Base-by-base conservation (phyloP, 116 monocot species). In the Zostera marina region DNA sequence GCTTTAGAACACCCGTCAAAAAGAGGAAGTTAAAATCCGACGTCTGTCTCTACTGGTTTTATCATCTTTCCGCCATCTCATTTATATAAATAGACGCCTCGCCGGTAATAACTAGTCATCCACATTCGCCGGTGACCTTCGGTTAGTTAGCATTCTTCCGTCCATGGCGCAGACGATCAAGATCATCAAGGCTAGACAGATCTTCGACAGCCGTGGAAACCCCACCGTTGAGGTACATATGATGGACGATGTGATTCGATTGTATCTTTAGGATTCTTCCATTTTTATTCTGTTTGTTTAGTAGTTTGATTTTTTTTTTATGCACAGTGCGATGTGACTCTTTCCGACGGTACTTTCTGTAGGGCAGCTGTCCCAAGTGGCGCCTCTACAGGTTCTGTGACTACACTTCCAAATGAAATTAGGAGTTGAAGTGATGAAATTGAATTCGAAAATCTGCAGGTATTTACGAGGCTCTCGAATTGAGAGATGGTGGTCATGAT, bases 201-300 rank as follows among this genome's bases (percentile, higher is more conserved):
- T 91, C 85, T 91, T 85, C 63, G 91, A 91, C 73, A 91, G 91
- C 75, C 85, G 91, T 41, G 91, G 91, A 0, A 91, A 85, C 20
- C 91, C 91, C 42, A 91, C 91, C 49, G 91, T 91, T 45, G 91
- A 91, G 91, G 91, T 90, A n/a, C n/a, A n/a, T n/a, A n/a, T n/a
- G n/a, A n/a, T n/a, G n/a, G n/a, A n/a, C n/a, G n/a, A n/a, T n/a
- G n/a, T 0, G 0, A 5, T 32, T 32, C 32, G 32, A 32, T 3
- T 32, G 4, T 2, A 0, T 26, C 32, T 32, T 32, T 32, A 5
- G 32, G 32, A 0, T 0, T 32, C 5, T 32, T 32, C 26, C 1
- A 4, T 2, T 26, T 26, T 2, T 26, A 26, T 26, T 26, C 26
- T 32, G 32, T 32, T 32, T 32, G 5, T 32, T 32, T 32, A 32